Evolutionary conservation across 768 basidiomycete genomes (phyloP).

Genomic region (Phylloporus sp.): DNA sequence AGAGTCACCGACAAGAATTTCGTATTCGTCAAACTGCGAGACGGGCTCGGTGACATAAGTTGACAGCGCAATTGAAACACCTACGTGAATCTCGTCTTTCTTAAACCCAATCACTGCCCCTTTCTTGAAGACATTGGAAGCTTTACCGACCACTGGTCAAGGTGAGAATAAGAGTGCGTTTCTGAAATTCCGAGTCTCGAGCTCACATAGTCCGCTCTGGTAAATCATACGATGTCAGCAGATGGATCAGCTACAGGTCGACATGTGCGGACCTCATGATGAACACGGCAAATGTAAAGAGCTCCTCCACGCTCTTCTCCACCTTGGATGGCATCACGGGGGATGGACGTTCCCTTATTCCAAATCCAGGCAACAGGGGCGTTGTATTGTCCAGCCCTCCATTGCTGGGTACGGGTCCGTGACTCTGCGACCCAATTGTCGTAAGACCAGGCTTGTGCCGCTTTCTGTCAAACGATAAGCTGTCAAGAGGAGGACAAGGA

Average conservation of each 20-base stretch:
- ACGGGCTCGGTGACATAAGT: not conserved
- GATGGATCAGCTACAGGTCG: not conserved
- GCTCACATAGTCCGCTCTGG: constrained; percentile 52
- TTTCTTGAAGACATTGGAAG: constrained; percentile 49
- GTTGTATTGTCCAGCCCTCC: constrained; percentile 38
- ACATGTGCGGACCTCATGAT: constrained; percentile 43
- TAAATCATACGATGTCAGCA: constrained; percentile 8
- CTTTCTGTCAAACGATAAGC: constrained; percentile 35
- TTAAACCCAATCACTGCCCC: constrained; percentile 62
- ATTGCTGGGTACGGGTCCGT: constrained; percentile 46
- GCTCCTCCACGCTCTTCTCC: constrained; percentile 48
- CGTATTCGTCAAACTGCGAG: constrained; percentile 53
- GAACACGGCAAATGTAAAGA: constrained; percentile 58
- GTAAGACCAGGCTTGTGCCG: constrained; percentile 45
- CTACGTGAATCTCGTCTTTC: constrained; percentile 55
- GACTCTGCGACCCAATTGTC: constrained; percentile 56
- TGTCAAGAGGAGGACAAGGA: not conserved
- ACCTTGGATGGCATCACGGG: constrained; percentile 50
- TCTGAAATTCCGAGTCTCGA: not conserved
- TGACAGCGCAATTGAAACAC: constrained; percentile 5
- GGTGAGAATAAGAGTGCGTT: not conserved
- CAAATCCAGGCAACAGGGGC: constrained; percentile 60
- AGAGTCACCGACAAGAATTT: constrained; percentile 65
- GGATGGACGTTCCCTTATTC: constrained; percentile 54
- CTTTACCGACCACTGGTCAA: constrained; percentile 59